Evolutionary conservation across 371 early-diverging fungal species (phyloP).

Genomic region (Nematocida sp.): DNA sequence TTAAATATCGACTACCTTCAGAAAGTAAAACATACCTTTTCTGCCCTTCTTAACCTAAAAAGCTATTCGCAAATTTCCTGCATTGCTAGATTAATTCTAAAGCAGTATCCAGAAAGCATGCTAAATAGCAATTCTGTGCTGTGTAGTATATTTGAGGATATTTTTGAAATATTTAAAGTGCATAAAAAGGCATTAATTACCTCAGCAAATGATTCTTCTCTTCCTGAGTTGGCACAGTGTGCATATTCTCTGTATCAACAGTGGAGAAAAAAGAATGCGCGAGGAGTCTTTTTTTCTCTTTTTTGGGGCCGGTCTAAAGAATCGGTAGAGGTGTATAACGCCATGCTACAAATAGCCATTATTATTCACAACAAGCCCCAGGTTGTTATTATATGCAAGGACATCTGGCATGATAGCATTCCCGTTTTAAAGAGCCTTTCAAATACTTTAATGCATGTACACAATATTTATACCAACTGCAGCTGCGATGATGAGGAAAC

Average conservation of each 20-base stretch:
- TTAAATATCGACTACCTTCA: background rate
- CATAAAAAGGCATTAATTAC: constrained; percentile 14
- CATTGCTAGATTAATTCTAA: background rate
- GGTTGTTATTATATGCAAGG: constrained; percentile 21
- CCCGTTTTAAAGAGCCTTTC: constrained; percentile 5
- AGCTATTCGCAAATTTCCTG: constrained; percentile 30
- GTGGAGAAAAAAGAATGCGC: constrained; percentile 21
- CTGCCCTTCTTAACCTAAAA: background rate
- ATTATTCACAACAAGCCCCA: background rate
- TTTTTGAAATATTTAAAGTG: background rate
- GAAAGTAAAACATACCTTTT: constrained; percentile 30
- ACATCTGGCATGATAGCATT: constrained; percentile 50
- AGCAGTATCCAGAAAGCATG: constrained; percentile 29
- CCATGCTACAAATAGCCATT: constrained; percentile 7
- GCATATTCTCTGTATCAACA: background rate
- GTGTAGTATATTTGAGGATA: constrained; percentile 11
- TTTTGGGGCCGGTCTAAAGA: constrained; percentile 44
- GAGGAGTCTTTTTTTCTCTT: constrained; percentile 22
- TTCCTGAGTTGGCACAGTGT: background rate
- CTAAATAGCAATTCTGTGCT: constrained; percentile 4
- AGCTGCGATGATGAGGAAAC: background rate
- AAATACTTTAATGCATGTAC: constrained; percentile 12
- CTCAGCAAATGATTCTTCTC: background rate
- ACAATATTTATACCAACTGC: constrained; percentile 14
- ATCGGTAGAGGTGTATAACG: constrained; percentile 5